phyloP scores from a whole-genome alignment of 108 stramenopile species.

The Epipyxis sp. region DNA sequence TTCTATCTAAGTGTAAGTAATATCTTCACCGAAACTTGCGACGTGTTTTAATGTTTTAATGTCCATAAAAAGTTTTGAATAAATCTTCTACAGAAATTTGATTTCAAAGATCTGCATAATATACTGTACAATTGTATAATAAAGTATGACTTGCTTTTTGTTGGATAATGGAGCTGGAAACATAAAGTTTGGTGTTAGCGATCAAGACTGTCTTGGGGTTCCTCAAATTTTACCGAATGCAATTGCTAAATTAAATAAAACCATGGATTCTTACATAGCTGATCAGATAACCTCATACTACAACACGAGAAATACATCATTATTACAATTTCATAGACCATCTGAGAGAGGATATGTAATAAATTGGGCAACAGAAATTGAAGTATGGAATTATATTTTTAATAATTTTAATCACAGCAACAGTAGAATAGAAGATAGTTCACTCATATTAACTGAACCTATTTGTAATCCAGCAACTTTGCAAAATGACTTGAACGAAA shows the following conservation, averaged over 20 bases:
- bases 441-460: constrained; percentile 46
- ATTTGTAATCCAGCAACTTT: constrained; percentile 40
- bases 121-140: too few species aligned
- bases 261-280: constrained; percentile 37
- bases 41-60: too few species aligned
- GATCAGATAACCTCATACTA: constrained; percentile 46
- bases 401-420: too few species aligned
- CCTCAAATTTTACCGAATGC: constrained; percentile 12
- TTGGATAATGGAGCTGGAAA: constrained; percentile 25
- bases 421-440: constrained; percentile 39
- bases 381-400: constrained; percentile 32
- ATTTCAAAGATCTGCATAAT: too few species aligned
- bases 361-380: constrained; percentile 51
- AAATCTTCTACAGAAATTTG: too few species aligned
- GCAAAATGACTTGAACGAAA: constrained; percentile 16
- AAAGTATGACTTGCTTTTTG: not conserved
- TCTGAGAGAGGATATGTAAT: constrained; percentile 51
- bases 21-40: too few species aligned
- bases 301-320: constrained; percentile 41
- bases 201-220: constrained; percentile 4
- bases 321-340: constrained; percentile 42
- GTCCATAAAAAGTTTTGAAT: too few species aligned
- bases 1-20: too few species aligned
- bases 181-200: not conserved
- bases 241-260: constrained; percentile 17